phyloP scores from a whole-genome alignment of 495 filamentous ascomycete species.

The Bryoglossum gracile region DNA sequence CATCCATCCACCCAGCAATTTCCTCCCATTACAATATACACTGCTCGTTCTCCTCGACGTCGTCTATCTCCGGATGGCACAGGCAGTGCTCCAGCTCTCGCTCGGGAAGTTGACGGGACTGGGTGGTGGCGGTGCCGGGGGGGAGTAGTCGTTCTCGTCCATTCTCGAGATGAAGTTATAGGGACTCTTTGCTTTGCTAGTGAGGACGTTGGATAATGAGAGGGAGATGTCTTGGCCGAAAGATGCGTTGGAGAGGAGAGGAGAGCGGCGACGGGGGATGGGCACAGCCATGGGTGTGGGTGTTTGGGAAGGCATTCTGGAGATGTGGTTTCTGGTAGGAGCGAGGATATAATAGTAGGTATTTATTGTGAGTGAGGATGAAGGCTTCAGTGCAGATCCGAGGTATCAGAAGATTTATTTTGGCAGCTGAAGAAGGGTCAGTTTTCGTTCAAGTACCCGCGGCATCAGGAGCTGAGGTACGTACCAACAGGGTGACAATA shows the following conservation, averaged over 20 bases:
- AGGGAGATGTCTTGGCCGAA: conserved; percentile 39
- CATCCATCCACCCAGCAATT: conserved; percentile 5
- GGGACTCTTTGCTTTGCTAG: conserved; percentile 27
- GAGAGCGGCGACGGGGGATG: conserved; percentile 20
- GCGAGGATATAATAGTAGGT: too few species aligned
- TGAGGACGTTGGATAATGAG: conserved; percentile 32
- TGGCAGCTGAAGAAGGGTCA: too few species aligned
- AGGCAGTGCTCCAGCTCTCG: conserved; percentile 25
- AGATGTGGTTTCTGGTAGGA: too few species aligned
- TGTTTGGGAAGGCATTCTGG: conserved; percentile 26
- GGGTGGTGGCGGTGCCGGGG: conserved; percentile 42
- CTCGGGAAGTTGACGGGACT: conserved; percentile 37
- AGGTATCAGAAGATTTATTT: too few species aligned
- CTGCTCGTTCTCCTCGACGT: background rate
- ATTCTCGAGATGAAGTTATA: conserved; percentile 16
- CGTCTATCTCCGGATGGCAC: conserved; percentile 15
- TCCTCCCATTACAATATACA: background rate
- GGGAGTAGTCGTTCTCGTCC: conserved; percentile 26
- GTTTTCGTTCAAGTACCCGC: too few species aligned
- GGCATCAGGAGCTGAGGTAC: too few species aligned
- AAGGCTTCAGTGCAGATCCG: too few species aligned
- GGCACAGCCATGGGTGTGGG: conserved; percentile 20
- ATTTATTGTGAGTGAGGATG: too few species aligned
- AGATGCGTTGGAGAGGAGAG: conserved; percentile 28
- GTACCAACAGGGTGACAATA: too few species aligned